Evolutionary conservation across 129 eudicot species (phyloP).

Genomic region (Daucus carota): DNA sequence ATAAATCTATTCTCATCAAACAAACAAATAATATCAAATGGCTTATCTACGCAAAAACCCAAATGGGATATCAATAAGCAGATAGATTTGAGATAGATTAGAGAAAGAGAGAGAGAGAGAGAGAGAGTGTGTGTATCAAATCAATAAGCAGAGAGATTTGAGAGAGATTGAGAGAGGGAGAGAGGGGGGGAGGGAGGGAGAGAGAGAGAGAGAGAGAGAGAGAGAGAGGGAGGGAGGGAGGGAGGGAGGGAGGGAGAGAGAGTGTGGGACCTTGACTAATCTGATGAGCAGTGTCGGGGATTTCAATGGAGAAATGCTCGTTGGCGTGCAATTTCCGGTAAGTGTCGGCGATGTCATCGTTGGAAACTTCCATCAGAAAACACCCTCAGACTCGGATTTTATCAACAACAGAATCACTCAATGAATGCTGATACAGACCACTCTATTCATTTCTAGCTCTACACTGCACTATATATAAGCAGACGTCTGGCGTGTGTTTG

Average conservation of each 20-base stretch:
- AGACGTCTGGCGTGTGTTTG: too few species aligned
- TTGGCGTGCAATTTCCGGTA: slow-evolving; percentile 16
- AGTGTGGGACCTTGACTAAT: slow-evolving; percentile 58
- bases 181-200: neutral
- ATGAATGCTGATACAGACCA: neutral
- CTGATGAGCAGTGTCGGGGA: slow-evolving; percentile 89
- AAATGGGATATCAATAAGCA: neutral
- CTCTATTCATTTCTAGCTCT: neutral
- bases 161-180: neutral
- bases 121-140: too few species aligned
- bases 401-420: neutral
- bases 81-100: too few species aligned
- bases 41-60: neutral
- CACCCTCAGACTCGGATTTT: neutral
- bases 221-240: too few species aligned
- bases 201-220: too few species aligned
- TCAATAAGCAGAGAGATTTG: neutral
- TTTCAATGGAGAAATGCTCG: slow-evolving; percentile 31
- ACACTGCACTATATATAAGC: too few species aligned
- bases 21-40: too few species aligned
- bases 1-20: neutral
- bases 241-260: neutral
- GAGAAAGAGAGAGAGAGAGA: neutral
- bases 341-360: slow-evolving; percentile 18
- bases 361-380: slow-evolving; percentile 23